Evolutionary conservation across 1,139 yeast genomes (phyloP).

Genomic region (Candida sojae): DNA sequence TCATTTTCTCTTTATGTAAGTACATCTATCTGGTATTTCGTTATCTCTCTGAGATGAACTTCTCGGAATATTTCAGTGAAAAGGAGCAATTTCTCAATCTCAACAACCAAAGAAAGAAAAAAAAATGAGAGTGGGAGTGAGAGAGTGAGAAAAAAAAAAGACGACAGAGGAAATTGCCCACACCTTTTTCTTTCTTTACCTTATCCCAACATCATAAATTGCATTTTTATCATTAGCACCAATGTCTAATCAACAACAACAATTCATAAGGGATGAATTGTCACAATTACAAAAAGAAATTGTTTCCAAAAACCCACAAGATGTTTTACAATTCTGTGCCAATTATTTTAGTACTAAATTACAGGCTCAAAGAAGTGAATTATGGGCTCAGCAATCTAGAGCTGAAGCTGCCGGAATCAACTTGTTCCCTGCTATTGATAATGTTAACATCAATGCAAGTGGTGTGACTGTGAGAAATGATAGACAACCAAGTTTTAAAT

Average conservation of each 20-base stretch:
- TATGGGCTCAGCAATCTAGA: conserved; percentile 54
- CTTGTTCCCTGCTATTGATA: conserved; percentile 45
- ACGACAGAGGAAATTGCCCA: conserved; percentile 2
- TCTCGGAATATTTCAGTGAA: neutral
- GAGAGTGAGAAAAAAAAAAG: neutral
- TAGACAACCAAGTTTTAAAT: conserved; percentile 56
- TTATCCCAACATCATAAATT: neutral
- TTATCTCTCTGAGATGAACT: no score
- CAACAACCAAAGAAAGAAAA: neutral
- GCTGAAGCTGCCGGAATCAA: conserved; percentile 56
- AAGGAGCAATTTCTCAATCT: neutral
- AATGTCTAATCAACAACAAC: conserved; percentile 11
- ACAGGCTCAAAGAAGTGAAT: conserved; percentile 58
- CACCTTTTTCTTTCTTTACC: conserved; percentile 1
- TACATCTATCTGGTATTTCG: no score
- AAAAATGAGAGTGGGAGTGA: neutral
- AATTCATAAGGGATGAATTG: conserved; percentile 47
- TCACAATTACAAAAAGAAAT: conserved; percentile 65
- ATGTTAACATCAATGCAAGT: conserved; percentile 27
- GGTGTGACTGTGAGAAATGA: conserved; percentile 21
- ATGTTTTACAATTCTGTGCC: conserved; percentile 74
- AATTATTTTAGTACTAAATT: conserved; percentile 65
- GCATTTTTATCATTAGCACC: neutral
- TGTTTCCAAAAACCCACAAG: conserved; percentile 62
- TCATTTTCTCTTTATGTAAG: no score